Evolutionary conservation across 495 filamentous ascomycete species (phyloP), one percentile per base, ranked within the genome.

Genomic region (Aspergillus ellipticus): DNA sequence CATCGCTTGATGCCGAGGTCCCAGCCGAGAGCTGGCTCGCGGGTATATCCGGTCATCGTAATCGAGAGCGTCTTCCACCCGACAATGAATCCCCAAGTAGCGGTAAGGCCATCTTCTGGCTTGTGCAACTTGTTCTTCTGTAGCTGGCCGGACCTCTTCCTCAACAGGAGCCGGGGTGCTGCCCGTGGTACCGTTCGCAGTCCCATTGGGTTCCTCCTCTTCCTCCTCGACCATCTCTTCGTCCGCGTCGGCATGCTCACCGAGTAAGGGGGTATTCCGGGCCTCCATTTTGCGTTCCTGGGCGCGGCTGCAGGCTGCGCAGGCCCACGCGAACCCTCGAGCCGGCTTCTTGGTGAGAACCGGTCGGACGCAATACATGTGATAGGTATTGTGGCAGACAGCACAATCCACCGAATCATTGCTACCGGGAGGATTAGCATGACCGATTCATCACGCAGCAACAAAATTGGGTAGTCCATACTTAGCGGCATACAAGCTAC

Each of bases 21-120:
- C 95, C 26, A 97, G 72, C 9, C 95, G 88, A 53, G 94, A 97
- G 64, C 90, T 94, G 20, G 94, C 94, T 53, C 95, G 87, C 17
- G 94, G 94, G 61, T 97, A 97, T 56, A 97, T 97, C 47, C 95
- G 89, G 70, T 99, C 94, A 63, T 99, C 95, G 65, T 96, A 95
- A 66, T 99, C 95, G 15, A 99, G 74, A 4, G 90, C 94, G 77
- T 99, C 94, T 73, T 99, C 94, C 10, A 95, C 89, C 54, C 90
- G 85, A 70, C 94, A 97, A 72, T 99, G 95, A 54, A 96, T 91
- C 2, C 94, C 94, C 15, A 97, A 74, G 65, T 99, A 99, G 52
- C 94, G 85, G 71, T 94, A 97, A 16, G 92, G 94, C 94, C 94
- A 99, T 72, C 96, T 82, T 61, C 87, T 89, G 35, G 92, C 90